Evolutionary conservation across 1,284 basidiomycete genomes (phyloP).

Genomic region (Trametes hirsuta): DNA sequence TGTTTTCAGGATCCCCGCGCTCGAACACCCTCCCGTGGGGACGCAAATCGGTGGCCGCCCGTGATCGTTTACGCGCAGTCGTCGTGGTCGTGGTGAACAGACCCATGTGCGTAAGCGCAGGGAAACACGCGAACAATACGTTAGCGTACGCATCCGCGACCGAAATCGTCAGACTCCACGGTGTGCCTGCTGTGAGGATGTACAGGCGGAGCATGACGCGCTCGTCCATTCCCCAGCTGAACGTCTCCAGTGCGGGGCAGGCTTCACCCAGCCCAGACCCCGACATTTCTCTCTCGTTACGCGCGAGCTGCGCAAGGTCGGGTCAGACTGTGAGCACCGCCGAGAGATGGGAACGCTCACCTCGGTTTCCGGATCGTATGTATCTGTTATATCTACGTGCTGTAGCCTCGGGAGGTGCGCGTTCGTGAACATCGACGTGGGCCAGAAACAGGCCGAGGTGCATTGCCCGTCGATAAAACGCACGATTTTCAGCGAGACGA

Average conservation of each 20-base stretch:
- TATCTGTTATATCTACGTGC: slow-evolving; percentile 63
- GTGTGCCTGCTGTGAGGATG: not conserved
- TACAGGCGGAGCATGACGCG: not conserved
- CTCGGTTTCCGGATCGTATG: not conserved
- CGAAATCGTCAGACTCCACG: not conserved
- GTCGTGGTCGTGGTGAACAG: not conserved
- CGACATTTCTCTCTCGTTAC: not conserved
- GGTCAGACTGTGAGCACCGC: not conserved
- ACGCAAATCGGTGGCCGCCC: too few species aligned
- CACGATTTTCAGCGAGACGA: not conserved
- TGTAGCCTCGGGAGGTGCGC: slow-evolving; percentile 76
- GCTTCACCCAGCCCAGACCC: slow-evolving; percentile 50
- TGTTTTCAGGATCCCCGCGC: too few species aligned
- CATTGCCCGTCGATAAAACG: not conserved
- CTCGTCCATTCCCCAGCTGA: not conserved
- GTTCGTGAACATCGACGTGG: not conserved
- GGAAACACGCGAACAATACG: not conserved
- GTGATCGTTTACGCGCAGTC: too few species aligned
- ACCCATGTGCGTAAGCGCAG: not conserved
- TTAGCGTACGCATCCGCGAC: not conserved
- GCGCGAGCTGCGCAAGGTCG: not conserved
- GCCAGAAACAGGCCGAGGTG: not conserved
- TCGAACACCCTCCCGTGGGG: too few species aligned
- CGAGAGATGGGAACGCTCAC: not conserved
- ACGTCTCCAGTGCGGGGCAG: slow-evolving; percentile 87